These are phyloP conservation scores for Candida ovalis DNA, from an alignment of 805 yeast species.

Conservation along the genomic window DNA sequence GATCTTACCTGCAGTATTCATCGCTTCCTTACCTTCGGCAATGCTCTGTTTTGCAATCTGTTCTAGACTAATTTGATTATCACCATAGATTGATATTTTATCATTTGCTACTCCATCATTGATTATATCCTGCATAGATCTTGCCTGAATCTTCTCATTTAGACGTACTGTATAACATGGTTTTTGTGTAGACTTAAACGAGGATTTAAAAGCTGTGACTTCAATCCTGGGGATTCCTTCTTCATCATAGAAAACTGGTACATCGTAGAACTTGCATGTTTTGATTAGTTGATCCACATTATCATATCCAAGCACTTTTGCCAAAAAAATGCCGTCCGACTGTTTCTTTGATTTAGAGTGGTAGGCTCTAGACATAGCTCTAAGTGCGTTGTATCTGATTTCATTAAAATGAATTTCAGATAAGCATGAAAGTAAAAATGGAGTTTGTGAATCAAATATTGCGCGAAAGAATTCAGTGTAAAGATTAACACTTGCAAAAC, in stretches of 20 bases:
- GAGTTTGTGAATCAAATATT: conserved; percentile 46
- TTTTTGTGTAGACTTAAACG: conserved; percentile 31
- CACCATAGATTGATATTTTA: conserved; percentile 12
- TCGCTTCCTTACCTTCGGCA: conserved; percentile 13
- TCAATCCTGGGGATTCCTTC: conserved; percentile 35
- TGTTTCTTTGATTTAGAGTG: conserved; percentile 72
- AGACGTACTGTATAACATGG: conserved; percentile 44
- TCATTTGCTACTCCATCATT: conserved; percentile 33
- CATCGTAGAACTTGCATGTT: conserved; percentile 63
- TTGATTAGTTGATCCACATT: conserved; percentile 44
- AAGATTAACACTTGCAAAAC: conserved; percentile 57
- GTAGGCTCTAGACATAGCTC: conserved; percentile 58
- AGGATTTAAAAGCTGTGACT: conserved; percentile 37
- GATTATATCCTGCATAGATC: conserved; percentile 33
- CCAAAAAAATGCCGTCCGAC: conserved; percentile 41
- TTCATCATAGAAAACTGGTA: conserved; percentile 37
- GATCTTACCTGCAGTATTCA: conserved; percentile 5
- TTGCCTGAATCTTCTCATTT: conserved; percentile 35
- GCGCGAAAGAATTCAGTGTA: conserved; percentile 61
- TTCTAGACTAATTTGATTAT: conserved; percentile 11
- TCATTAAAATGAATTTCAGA: conserved; percentile 80
- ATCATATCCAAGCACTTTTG: conserved; percentile 63
- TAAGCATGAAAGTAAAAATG: conserved; percentile 68
- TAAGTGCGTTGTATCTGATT: conserved; percentile 68
- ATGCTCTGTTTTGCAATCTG: conserved; percentile 21